Percentiles rank a stretch among this genome's conserved stretches.
Evolutionary conservation across 1,284 basidiomycete genomes (phyloP).

Genomic region (Trichosporon sp.): DNA sequence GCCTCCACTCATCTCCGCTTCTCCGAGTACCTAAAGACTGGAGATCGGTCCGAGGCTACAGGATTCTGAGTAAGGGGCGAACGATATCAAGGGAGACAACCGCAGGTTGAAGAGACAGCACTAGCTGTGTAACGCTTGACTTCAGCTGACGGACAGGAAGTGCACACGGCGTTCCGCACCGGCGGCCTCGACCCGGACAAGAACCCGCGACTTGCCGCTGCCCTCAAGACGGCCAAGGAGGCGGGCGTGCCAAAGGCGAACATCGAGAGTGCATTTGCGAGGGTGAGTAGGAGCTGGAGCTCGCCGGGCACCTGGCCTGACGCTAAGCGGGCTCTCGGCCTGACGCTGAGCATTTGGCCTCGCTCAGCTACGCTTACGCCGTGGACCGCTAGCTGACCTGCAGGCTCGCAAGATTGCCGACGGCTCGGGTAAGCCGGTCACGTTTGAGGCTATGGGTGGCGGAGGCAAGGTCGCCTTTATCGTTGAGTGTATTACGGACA

Average conservation of each 20-base stretch:
- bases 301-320: too few relatives aligned
- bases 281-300: too few relatives aligned
- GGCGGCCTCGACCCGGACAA: conserved; percentile 64
- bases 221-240: conserved; percentile 59
- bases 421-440: conserved; percentile 40
- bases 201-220: conserved; percentile 60
- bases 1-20: not conserved
- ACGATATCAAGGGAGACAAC: too few relatives aligned
- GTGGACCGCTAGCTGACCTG: conserved; percentile 1
- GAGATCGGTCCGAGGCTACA: too few relatives aligned
- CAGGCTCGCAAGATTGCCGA: conserved; percentile 32
- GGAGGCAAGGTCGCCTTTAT: conserved; percentile 63
- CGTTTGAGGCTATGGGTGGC: conserved; percentile 67
- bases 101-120: not conserved
- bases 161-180: conserved; percentile 59
- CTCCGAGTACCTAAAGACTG: too few relatives aligned
- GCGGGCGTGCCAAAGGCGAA: conserved; percentile 70
- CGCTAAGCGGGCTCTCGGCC: too few relatives aligned
- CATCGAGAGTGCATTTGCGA: conserved; percentile 64
- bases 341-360: too few relatives aligned
- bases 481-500: conserved; percentile 72
- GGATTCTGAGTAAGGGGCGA: too few relatives aligned
- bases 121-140: not conserved
- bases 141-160: conserved; percentile 55
- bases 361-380: not conserved